Base-by-base conservation (phyloP, 768 basidiomycete genomes). In the Sporobolomyces roseus region DNA sequence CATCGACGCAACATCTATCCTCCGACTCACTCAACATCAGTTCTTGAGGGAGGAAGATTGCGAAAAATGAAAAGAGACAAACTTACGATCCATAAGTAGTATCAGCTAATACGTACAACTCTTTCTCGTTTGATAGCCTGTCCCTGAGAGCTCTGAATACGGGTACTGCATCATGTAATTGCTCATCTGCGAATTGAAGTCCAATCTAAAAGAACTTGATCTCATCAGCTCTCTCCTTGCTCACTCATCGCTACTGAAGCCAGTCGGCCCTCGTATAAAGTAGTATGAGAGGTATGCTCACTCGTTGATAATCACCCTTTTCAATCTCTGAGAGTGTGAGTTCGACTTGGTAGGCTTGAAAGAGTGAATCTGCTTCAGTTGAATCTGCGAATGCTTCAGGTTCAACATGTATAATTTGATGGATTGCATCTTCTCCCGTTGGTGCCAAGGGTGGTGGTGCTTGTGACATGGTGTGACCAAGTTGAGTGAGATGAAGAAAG, bases 1-100 rank as follows among this genome's bases (percentile, higher is more conserved):
- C 91, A 75, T 99, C 96, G 4, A 94, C 91, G 77, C 96, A 98
- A 75, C 96, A 99, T 75, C 93, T 93, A 75, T 23, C n/a, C n/a
- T 21, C 8, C 50, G 21, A 2, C 23, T 4, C 21, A n/a, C 1
- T 33, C 3, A 1, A 13, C n/a, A 19, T 38, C 30, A 36, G 49
- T 21, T 29, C 17, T 10, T 25, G 27, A 21, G 43, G 43, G 12
- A 25, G 10, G 7, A 10, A 8, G 25, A 21, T 2, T 23, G 16
- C 0, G 23, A 61, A 43, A 41, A 8, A 45, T 38, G 36, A 23
- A 33, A 19, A 12, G 46, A n/a, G n/a, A 8, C 23, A 9, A 68
- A 49, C 63, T 32, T 80, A 86, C 93, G 90, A 93, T 79, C 93
- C 96, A 78, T 97, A 97, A 6, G 93, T 94, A 27, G 93, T 97